phyloP scores from a whole-genome alignment of 2,329 filamentous ascomycete genomes.

The Botryotinia narcissicola region DNA sequence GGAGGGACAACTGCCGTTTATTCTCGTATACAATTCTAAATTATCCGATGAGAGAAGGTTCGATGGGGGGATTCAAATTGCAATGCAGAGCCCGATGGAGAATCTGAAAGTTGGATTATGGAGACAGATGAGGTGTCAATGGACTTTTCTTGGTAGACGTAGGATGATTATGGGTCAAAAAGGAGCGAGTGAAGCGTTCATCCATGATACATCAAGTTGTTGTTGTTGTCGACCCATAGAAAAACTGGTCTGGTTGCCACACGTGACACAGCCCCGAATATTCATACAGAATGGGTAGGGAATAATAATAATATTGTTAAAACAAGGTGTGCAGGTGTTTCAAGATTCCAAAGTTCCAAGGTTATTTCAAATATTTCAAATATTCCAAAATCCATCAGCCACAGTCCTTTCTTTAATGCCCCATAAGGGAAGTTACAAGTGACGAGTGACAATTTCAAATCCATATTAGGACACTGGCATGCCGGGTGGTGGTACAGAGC shows the following conservation, averaged over 20 bases:
- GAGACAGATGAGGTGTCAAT: slow-evolving; percentile 12
- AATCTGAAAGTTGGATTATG: not conserved
- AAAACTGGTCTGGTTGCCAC: not conserved
- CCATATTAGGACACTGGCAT: not conserved
- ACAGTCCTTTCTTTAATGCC: not conserved
- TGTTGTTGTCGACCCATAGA: slow-evolving; percentile 10
- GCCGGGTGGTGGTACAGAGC: not conserved
- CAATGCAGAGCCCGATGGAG: not conserved
- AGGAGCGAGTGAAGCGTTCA: not conserved
- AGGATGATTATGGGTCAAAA: not conserved
- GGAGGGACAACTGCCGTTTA: not conserved
- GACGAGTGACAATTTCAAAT: not conserved
- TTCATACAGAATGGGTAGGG: not conserved
- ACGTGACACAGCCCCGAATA: not conserved
- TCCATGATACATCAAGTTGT: slow-evolving; percentile 4
- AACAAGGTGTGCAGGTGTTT: not conserved
- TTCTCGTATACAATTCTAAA: too few species aligned
- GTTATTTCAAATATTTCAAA: too few species aligned
- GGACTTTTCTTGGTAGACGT: not conserved
- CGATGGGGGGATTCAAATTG: not conserved
- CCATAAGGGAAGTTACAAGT: not conserved
- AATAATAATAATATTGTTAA: not conserved
- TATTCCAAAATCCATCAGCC: not conserved
- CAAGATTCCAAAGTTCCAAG: too few species aligned
- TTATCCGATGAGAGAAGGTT: not conserved